Conservation (phyloP, 495 filamentous ascomycete species). For the Penicillium silybi region DNA sequence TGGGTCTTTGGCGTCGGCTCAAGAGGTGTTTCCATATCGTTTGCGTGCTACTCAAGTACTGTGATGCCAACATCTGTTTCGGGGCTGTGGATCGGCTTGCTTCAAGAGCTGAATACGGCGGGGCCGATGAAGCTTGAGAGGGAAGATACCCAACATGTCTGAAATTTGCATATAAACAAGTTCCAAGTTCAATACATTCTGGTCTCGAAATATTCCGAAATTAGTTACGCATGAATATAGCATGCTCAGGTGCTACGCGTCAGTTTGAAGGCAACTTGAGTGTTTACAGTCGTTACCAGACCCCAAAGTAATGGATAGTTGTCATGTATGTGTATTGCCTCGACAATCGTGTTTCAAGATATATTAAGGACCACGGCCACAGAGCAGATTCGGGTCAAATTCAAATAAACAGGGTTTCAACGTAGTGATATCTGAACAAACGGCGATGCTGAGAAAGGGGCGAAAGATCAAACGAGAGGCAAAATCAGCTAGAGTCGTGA, state of each 20-base stretch:
- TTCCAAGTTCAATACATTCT: not conserved
- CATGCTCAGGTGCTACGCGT: not conserved
- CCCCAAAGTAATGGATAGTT: not conserved
- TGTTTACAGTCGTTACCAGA: not conserved
- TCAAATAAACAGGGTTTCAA: not conserved
- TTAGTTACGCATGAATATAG: too few species aligned
- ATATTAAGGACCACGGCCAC: constrained; percentile 3
- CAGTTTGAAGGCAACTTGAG: not conserved
- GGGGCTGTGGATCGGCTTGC: constrained; percentile 1
- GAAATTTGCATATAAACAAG: constrained; percentile 19
- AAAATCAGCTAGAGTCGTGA: constrained; percentile 15
- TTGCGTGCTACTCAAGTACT: constrained; percentile 9
- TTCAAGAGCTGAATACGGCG: not conserved
- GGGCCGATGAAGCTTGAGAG: constrained; percentile 15
- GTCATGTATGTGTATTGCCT: not conserved
- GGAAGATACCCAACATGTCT: constrained; percentile 26
- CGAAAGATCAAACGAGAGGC: constrained; percentile 4
- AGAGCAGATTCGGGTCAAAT: not conserved
- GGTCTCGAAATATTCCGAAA: too few species aligned
- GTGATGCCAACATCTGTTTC: constrained; percentile 2
- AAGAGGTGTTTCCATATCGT: constrained; percentile 4
- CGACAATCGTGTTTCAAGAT: not conserved
- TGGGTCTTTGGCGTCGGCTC: constrained; percentile 3
- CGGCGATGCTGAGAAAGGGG: constrained; percentile 1
- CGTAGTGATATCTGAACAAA: constrained; percentile 5